Base-by-base conservation (phyloP, 495 filamentous ascomycete species). In the Daldinia caldariorum region DNA sequence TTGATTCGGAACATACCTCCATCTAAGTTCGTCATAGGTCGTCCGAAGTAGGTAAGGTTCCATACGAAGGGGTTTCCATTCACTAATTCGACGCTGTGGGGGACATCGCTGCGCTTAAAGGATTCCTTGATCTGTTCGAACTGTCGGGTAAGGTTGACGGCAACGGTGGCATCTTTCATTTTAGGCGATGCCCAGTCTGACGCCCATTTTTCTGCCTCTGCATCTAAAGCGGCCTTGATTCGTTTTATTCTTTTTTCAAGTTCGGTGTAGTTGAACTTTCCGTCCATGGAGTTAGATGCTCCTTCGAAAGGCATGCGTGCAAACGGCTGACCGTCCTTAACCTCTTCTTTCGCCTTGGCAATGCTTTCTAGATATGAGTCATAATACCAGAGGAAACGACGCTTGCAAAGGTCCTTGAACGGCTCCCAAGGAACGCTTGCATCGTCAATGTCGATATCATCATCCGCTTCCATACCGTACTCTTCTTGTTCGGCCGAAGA, bases 361-460 rank as follows among this genome's bases (percentile, higher is more conserved):
- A 97, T 90, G 6, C 89, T 85, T 8, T 83, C 78, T 22, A 94
- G 80, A 76, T 98, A 99, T 12, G 89, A 90, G 49, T 96, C 91
- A 74, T 92, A 94, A 77, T 99, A 98, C 95, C 96, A 98, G 14
- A 99, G 79, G 77, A 98, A 97, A 0, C 94, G 89, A 50, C 91
- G 88, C 79, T 98, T 99, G 84, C 89, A 92, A 8, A 96, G 81
- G 70, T 99, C 96, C 61, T 88, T 88, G 83, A 98, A 98, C 0
- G 92, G 91, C 62, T 94, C 89, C 77, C 90, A 92, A 16, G 80
- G 78, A 0, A 84, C 76, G 10, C 77, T 78, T 0, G 80, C 68
- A 45, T 87, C 82, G n/a, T 87, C 85, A 18, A 80, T 55, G 7
- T 82, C 80, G 55, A 77, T 61, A 22, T 61, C 64, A 9, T 75